A percentile compares a stretch with the other conserved stretches of the same genome.
Evolutionary conservation across 805 yeast species (phyloP).

Genomic region (Peterozyma xylosa): DNA sequence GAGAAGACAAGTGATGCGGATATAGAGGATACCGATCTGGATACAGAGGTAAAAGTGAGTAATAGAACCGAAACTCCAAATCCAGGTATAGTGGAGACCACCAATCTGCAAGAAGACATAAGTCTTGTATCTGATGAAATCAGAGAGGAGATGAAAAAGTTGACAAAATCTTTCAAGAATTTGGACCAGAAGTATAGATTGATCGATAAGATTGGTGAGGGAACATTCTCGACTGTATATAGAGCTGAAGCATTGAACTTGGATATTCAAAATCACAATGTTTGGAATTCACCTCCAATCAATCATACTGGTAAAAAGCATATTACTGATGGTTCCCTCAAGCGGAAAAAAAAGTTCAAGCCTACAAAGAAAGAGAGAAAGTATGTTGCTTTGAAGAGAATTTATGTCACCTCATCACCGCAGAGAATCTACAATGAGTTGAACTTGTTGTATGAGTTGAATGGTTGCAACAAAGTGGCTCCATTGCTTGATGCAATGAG

Average conservation of each 20-base stretch:
- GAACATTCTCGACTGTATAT: conserved; percentile 74
- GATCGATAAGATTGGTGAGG: conserved; percentile 61
- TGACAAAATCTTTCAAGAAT: conserved; percentile 21
- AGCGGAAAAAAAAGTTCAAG: conserved; percentile 1
- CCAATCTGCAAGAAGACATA: not conserved
- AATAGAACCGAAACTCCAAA: conserved; percentile 13
- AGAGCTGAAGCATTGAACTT: conserved; percentile 39
- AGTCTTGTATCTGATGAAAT: conserved; percentile 16
- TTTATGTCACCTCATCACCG: conserved; percentile 94
- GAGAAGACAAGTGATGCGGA: conserved; percentile 16
- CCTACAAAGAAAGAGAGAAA: conserved; percentile 25
- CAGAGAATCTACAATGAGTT: conserved; percentile 85
- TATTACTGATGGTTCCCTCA: conserved; percentile 10
- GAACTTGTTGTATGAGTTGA: conserved; percentile 59
- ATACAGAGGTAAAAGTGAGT: conserved; percentile 13
- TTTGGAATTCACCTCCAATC: conserved; percentile 22
- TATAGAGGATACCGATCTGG: conserved; percentile 11
- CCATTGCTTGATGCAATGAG: conserved; percentile 86
- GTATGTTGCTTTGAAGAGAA: conserved; percentile 82
- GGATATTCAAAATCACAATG: conserved; percentile 10
- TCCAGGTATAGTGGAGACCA: conserved; percentile 10
- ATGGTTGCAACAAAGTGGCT: conserved; percentile 70
- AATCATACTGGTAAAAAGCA: conserved; percentile 5
- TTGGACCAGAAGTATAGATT: conserved; percentile 27
- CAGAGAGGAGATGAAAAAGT: conserved; percentile 24